These are phyloP conservation scores for Penicillium mononematosum DNA, from an alignment of 495 filamentous ascomycete genomes.

Conservation along the genomic window DNA sequence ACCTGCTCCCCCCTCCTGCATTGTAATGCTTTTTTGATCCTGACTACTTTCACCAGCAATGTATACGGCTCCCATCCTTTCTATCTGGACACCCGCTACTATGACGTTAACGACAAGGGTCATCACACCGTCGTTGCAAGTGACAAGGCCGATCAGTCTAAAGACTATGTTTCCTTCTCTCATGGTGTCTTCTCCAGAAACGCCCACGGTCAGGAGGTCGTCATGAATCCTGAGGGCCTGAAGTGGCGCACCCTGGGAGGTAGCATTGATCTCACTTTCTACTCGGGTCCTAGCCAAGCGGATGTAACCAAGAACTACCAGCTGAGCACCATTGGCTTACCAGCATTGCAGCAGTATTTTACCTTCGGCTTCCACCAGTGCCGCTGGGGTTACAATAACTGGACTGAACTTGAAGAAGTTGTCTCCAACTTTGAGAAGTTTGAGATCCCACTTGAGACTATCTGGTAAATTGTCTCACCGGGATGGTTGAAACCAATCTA, in stretches of 20 bases:
- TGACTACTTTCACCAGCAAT: constrained; percentile 36
- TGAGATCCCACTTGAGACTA: constrained; percentile 61
- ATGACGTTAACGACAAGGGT: constrained; percentile 55
- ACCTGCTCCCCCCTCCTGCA: neutral
- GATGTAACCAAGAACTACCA: constrained; percentile 60
- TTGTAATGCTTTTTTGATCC: neutral
- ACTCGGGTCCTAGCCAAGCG: constrained; percentile 54
- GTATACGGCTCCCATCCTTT: constrained; percentile 62
- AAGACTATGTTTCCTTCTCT: constrained; percentile 58
- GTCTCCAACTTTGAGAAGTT: constrained; percentile 59
- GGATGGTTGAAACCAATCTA: neutral
- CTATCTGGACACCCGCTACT: constrained; percentile 65
- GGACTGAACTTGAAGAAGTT: constrained; percentile 54
- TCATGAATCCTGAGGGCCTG: constrained; percentile 62
- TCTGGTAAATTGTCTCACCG: constrained; percentile 54
- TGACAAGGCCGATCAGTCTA: constrained; percentile 51
- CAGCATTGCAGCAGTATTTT: constrained; percentile 63
- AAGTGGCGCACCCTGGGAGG: constrained; percentile 73
- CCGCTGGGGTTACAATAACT: constrained; percentile 64
- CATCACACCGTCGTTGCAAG: constrained; percentile 52
- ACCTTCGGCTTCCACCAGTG: constrained; percentile 66
- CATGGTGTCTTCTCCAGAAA: constrained; percentile 64
- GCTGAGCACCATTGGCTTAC: constrained; percentile 54
- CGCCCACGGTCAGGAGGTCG: constrained; percentile 73
- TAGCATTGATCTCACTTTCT: constrained; percentile 63